Evolutionary conservation across 768 basidiomycete species (phyloP).

Genomic region (Pleurotus giganteus): DNA sequence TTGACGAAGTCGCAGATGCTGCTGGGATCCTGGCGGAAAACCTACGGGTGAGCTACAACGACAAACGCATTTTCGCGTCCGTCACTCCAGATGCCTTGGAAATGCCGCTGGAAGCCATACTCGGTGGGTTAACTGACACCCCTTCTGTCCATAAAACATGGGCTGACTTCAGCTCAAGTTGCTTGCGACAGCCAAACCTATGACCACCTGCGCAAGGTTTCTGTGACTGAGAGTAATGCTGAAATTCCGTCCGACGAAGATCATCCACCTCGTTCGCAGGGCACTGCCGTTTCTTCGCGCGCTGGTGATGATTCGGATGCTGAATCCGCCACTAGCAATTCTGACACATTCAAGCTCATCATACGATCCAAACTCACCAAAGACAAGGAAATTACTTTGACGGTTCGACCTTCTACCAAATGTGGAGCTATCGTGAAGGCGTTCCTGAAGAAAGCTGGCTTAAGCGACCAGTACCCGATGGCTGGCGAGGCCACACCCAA

Average conservation of each 20-base stretch:
- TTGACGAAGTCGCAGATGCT: constrained; percentile 65
- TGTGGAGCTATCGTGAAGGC: constrained; percentile 75
- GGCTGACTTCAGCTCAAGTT: constrained; percentile 40
- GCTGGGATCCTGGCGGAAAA: constrained; percentile 46
- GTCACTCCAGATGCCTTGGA: constrained; percentile 63
- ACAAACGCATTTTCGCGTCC: constrained; percentile 65
- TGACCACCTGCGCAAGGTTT: constrained; percentile 50
- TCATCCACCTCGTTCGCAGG: neutral
- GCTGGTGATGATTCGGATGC: constrained; percentile 28
- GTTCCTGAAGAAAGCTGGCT: constrained; percentile 66
- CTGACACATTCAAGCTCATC: constrained; percentile 62
- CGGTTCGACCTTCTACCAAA: constrained; percentile 71
- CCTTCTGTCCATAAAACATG: neutral
- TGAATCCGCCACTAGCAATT: constrained; percentile 34
- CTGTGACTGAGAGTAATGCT: constrained; percentile 5
- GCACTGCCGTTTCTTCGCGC: neutral
- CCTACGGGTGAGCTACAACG: constrained; percentile 60
- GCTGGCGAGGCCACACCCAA: constrained; percentile 23
- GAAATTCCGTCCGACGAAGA: constrained; percentile 18
- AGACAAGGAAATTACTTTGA: constrained; percentile 56
- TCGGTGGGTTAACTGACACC: constrained; percentile 42
- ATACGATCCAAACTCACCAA: constrained; percentile 54
- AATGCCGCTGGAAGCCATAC: constrained; percentile 66
- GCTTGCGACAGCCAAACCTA: constrained; percentile 64
- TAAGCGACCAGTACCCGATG: constrained; percentile 52